Percentiles rank a stretch among this genome's conserved stretches.
These are phyloP conservation scores for Pseudognaphalium luteoalbum DNA, from an alignment of 129 eudicot species.

Conservation along the genomic window DNA sequence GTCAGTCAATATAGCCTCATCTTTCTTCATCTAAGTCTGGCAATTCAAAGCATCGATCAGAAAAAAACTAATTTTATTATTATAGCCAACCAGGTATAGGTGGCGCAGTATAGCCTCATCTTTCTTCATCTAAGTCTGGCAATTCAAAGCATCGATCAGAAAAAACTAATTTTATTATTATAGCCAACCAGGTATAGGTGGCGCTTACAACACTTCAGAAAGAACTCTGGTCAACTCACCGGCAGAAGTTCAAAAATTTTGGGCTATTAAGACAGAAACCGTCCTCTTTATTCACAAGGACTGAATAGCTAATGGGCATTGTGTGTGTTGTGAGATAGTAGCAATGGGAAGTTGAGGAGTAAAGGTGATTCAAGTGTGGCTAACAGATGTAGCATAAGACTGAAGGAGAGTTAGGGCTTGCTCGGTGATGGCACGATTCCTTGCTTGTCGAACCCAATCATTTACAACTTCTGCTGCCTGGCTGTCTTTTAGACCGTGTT, in stretches of 20 bases:
- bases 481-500: conserved; percentile 73
- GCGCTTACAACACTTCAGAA: background rate
- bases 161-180: background rate
- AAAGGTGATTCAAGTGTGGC: conserved; percentile 45
- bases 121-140: background rate
- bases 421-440: conserved; percentile 83
- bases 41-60: background rate
- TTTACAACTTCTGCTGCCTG: conserved; percentile 65
- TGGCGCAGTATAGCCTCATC: background rate
- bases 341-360: conserved; percentile 1
- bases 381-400: conserved; percentile 79
- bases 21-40: conserved; percentile 1
- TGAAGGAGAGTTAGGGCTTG: conserved; percentile 80
- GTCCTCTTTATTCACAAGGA: conserved; percentile 15
- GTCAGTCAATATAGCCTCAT: background rate
- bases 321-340: background rate
- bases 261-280: background rate
- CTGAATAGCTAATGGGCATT: background rate
- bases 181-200: background rate
- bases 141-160: background rate
- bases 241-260: background rate
- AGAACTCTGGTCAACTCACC: background rate
- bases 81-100: background rate
- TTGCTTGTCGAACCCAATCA: conserved; percentile 78
- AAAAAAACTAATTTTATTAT: background rate